Evolutionary conservation across 495 filamentous ascomycete genomes (phyloP).

Genomic region (Stereocaulon alpinum): DNA sequence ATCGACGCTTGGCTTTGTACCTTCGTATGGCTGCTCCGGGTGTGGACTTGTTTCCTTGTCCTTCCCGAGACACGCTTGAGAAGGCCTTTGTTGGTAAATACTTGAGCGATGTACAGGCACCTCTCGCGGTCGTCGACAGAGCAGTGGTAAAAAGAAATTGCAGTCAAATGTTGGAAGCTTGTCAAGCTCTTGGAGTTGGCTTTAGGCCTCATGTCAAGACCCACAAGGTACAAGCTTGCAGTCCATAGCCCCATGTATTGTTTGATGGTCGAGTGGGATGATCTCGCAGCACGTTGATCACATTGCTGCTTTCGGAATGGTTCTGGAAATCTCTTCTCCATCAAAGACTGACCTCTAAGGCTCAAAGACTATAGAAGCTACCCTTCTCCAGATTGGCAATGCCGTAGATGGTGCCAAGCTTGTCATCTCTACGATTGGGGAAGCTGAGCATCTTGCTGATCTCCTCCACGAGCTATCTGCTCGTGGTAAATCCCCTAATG

Average conservation of each 20-base stretch:
- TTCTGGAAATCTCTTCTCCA: neutral
- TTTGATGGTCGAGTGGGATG: neutral
- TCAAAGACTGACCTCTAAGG: neutral
- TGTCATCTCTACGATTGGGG: constrained; percentile 67
- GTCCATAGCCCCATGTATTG: neutral
- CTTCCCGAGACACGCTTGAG: constrained; percentile 26
- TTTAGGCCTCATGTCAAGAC: constrained; percentile 82
- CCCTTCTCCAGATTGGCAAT: constrained; percentile 61
- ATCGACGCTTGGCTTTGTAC: neutral
- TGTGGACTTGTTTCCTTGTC: constrained; percentile 1
- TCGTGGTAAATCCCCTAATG: constrained; percentile 19
- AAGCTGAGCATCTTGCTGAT: constrained; percentile 59
- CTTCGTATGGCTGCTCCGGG: neutral
- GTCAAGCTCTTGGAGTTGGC: constrained; percentile 45
- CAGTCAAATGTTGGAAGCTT: constrained; percentile 58
- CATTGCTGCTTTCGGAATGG: neutral
- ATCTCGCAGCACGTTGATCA: neutral
- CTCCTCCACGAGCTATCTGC: constrained; percentile 39
- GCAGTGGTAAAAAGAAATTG: constrained; percentile 62
- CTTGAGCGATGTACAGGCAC: constrained; percentile 51
- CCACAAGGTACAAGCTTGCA: constrained; percentile 54
- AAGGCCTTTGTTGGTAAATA: constrained; percentile 51
- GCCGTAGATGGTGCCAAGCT: constrained; percentile 44
- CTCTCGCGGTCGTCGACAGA: constrained; percentile 59
- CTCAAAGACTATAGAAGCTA: constrained; percentile 57